Evolutionary conservation across 2,329 filamentous ascomycete species (phyloP), one percentile per base, ranked within the genome.

Genomic region (Botrytis porri): DNA sequence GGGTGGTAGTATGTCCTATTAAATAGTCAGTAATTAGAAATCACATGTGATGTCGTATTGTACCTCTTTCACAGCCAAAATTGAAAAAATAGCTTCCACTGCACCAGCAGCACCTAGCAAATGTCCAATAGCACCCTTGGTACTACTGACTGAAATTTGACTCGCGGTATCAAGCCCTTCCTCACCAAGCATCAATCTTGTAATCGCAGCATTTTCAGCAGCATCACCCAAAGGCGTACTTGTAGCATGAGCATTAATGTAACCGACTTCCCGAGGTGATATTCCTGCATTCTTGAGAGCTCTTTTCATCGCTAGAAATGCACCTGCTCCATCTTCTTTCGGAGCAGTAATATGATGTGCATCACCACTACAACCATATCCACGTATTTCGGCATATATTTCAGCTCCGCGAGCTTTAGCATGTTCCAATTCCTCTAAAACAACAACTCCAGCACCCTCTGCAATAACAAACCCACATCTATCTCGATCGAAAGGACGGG

Each of bases 181-280:
- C 35, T 90, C 87, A 0, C 92, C 93, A 16, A 94, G 84, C 83
- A 98, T 90, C 57, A 99, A 82, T 0, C 88, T 84, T 75, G 90
- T 91, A 77, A 98, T 95, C 0, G 96, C 96, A 12, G 86, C 84
- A 69, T 95, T 95, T 83, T 99, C 96, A 1, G 96, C 95, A 35
- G 88, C 87, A 83, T 99, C 96, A 0, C 96, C 96, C 3, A 98
- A 86, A 10, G 86, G 82, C 0, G 95, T 99, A 35, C 93, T 93
- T 1, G 96, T 99, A 0, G 95, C 96, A 80, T 99, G 96, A 1
- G 96, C 96, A 79, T 98, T 99, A 80, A 99, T 88, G 81, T 99
- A 99, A 81, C 95, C 93, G 7, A 99, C 90, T 59, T 90, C 84
- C 0, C 83, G 83, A 0, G 96, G 95, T 69, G 85, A 85, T 54